Conservation (phyloP, 345 rosid genomes). For the Syzygium jambos region DNA sequence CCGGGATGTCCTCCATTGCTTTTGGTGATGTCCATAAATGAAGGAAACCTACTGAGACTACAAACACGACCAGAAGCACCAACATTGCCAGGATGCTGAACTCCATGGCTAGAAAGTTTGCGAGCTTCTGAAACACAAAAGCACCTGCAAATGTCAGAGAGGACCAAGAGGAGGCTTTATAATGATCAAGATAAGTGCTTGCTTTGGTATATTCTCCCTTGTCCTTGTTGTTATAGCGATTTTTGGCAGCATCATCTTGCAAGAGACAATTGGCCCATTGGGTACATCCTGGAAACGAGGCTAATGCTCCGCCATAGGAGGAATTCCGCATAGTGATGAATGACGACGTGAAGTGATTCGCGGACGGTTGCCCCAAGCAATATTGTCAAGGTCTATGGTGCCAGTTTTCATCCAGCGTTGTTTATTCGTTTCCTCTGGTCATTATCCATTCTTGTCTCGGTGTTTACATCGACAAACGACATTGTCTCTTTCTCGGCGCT, state of each 20-base stretch:
- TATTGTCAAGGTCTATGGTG: background rate
- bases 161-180: background rate
- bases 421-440: background rate
- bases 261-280: background rate
- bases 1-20: slow-evolving; percentile 49
- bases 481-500: background rate
- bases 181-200: background rate
- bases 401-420: background rate
- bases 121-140: background rate
- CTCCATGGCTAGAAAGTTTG: slow-evolving; percentile 23
- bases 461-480: background rate
- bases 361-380: background rate
- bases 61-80: slow-evolving; percentile 11
- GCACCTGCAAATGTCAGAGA: background rate
- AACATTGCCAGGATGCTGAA: slow-evolving; percentile 17
- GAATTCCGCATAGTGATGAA: background rate
- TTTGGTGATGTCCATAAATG: slow-evolving; percentile 32
- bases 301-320: background rate
- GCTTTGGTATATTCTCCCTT: background rate
- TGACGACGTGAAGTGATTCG: background rate
- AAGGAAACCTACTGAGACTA: slow-evolving; percentile 13
- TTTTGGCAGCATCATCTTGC: background rate
- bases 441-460: background rate
- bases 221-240: background rate
- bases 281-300: background rate